A percentile compares a stretch with the other conserved stretches of the same genome.
These are phyloP conservation scores for Gillenia trifoliata DNA, from an alignment of 306 rosid genomes.

Conservation along the genomic window DNA sequence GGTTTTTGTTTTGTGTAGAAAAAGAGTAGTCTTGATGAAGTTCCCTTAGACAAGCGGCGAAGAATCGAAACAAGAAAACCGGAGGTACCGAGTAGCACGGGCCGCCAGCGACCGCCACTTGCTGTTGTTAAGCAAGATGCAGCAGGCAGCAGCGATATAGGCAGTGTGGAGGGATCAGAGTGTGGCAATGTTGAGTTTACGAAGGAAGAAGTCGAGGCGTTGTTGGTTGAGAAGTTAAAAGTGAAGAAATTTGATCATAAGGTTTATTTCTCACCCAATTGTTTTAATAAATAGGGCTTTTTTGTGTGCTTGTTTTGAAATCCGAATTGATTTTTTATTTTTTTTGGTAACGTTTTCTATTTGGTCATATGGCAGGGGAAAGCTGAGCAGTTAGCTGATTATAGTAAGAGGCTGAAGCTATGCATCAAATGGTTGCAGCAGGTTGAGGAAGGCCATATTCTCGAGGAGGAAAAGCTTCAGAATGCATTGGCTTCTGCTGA, in stretches of 20 bases:
- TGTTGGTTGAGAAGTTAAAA: constrained; percentile 64
- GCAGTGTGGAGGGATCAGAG: constrained; percentile 34
- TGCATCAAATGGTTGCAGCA: constrained; percentile 67
- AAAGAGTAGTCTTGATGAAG: constrained; percentile 50
- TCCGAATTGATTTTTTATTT: neutral
- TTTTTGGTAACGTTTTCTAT: neutral
- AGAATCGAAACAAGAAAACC: constrained; percentile 50
- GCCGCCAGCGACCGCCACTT: constrained; percentile 5
- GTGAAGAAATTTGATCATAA: constrained; percentile 56
- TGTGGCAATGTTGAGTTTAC: constrained; percentile 51
- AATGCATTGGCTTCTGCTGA: constrained; percentile 50
- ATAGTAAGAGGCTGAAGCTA: constrained; percentile 56
- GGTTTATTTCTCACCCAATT: constrained; percentile 31
- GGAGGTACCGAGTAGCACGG: constrained; percentile 28
- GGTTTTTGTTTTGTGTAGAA: constrained; percentile 32
- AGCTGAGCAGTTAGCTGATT: constrained; percentile 48
- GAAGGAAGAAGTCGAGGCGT: constrained; percentile 55
- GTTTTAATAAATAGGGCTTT: neutral
- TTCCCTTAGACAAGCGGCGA: constrained; percentile 52
- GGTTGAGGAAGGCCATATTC: constrained; percentile 45
- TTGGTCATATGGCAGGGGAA: constrained; percentile 45
- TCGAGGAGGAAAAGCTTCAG: constrained; percentile 65
- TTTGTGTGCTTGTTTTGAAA: neutral
- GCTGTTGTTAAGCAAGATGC: constrained; percentile 38
- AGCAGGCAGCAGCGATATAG: constrained; percentile 26